phyloP scores from a whole-genome alignment of 345 rosid genomes.

The Brassica nigra region DNA sequence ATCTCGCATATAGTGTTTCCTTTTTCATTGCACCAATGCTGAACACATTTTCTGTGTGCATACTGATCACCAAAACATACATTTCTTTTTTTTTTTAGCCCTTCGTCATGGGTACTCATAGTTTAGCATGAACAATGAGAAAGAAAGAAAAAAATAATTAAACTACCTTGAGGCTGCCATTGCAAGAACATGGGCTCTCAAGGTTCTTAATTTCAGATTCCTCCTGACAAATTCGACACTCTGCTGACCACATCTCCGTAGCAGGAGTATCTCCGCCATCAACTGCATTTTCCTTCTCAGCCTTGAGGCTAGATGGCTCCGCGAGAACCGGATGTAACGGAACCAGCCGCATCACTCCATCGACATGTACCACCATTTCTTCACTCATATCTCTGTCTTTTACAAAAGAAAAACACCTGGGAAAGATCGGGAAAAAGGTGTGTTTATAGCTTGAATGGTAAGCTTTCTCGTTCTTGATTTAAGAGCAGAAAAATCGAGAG shows the following conservation, averaged over 20 bases:
- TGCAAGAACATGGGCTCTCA: conserved; percentile 88
- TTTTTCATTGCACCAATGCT: conserved; percentile 96
- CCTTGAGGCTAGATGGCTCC: conserved; percentile 33
- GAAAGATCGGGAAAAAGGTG: not conserved
- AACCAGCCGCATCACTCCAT: conserved; percentile 48
- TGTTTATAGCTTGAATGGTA: not conserved
- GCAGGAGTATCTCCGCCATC: conserved; percentile 19
- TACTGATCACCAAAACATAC: conserved; percentile 45
- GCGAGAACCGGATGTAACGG: conserved; percentile 27
- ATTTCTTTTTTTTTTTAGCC: not conserved
- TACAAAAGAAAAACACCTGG: conserved; percentile 9
- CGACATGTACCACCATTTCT: conserved; percentile 65
- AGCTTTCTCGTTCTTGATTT: conserved; percentile 5
- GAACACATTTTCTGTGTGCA: conserved; percentile 93
- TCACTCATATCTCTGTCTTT: conserved; percentile 59
- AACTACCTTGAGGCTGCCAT: conserved; percentile 84
- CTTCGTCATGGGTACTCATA: not conserved
- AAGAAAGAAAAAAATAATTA: not conserved
- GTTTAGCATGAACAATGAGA: not conserved
- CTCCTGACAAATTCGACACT: conserved; percentile 97
- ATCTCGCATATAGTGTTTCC: conserved; percentile 89
- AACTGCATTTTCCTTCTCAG: conserved; percentile 26
- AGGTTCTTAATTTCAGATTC: conserved; percentile 69
- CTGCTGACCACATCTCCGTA: conserved; percentile 61
- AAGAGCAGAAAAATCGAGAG: conserved; percentile 23